Evolutionary conservation across 2,329 filamentous ascomycete genomes (phyloP), one percentile per base, ranked within the genome.

Genomic region (Trichoderma citrinoviride): DNA sequence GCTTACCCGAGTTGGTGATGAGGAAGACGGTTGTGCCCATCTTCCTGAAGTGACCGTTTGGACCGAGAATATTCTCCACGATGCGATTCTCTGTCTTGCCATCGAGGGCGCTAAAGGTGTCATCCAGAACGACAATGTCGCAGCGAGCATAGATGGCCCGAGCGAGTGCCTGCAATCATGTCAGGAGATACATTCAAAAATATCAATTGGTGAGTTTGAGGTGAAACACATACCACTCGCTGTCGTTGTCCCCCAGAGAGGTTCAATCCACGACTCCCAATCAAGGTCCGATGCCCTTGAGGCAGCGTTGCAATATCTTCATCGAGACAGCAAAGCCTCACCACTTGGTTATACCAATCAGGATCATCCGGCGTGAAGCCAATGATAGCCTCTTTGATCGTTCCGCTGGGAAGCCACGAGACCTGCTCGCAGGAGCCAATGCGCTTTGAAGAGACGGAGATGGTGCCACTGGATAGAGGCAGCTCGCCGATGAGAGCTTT

Each of bases 21-120:
- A 37, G 33, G 12, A 23, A 23, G 53, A 21, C 19, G 50, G 43
- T 69, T 14, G 33, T 37, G 33, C 12, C 12, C 33, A 37, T 37
- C 33, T 37, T 37, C 14, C 33, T 37, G 14, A 37, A 37, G 33
- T 37, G 33, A 5, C 33, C 33, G 3, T 37, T 5, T 14, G 33
- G 33, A 37, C 33, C 33, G 10, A 37, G 33, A 1, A 37, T 10
- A 5, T 37, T 37, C 33, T 37, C 33, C 14, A 37, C 33, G 33
- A 37, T 37, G 12, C 33, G 33, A 37, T 37, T 37, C 33, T 37
- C 68, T 2, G 68, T 69, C 2, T 37, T 60, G 44, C 68, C 68
- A 10, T 69, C 68, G 7, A 69, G 46, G 3, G 65, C 67, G 7
- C 60, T 66, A 33, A 69, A 67, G 17, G 46, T 53, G 33, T 69